phyloP scores from a whole-genome alignment of 148 eudicot genomes.

The Camellia granthamiana region DNA sequence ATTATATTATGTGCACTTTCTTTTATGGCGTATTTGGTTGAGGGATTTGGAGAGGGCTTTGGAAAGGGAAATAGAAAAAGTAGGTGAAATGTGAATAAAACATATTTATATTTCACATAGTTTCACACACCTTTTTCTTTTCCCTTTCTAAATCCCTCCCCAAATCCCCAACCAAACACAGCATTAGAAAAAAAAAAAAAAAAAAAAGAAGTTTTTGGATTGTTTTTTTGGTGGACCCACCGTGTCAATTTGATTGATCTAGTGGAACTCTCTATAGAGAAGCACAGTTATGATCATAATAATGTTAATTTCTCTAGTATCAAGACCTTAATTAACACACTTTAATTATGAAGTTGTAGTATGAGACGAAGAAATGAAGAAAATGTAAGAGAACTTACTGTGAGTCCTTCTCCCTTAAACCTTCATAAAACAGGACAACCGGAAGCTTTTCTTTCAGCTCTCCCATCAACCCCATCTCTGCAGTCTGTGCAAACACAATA shows the following conservation, averaged over 20 bases:
- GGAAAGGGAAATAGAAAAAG: too few relatives aligned
- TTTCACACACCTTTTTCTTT: too few relatives aligned
- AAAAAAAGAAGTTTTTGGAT: too few relatives aligned
- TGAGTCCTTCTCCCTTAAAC: slow-evolving; percentile 43
- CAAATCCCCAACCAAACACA: too few relatives aligned
- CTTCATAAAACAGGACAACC: slow-evolving; percentile 47
- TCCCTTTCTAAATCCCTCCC: too few relatives aligned
- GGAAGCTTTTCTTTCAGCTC: slow-evolving; percentile 44
- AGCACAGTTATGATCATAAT: not conserved
- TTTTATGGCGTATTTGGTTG: too few relatives aligned
- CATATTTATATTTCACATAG: too few relatives aligned
- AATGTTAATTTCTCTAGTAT: not conserved
- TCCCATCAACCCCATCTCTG: slow-evolving; percentile 37
- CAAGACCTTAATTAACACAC: not conserved
- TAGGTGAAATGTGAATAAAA: too few relatives aligned
- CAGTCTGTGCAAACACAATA: slow-evolving; percentile 20
- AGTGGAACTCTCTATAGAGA: not conserved
- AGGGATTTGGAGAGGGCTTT: too few relatives aligned
- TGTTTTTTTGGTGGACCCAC: not conserved
- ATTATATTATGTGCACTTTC: too few relatives aligned
- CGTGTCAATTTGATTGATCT: not conserved
- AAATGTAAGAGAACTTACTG: slow-evolving; percentile 36
- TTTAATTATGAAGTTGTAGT: not conserved
- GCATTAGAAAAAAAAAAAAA: too few relatives aligned
- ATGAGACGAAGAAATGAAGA: not conserved